phyloP scores from a whole-genome alignment of 73 alveolate species.

The Breviolum minutum region DNA sequence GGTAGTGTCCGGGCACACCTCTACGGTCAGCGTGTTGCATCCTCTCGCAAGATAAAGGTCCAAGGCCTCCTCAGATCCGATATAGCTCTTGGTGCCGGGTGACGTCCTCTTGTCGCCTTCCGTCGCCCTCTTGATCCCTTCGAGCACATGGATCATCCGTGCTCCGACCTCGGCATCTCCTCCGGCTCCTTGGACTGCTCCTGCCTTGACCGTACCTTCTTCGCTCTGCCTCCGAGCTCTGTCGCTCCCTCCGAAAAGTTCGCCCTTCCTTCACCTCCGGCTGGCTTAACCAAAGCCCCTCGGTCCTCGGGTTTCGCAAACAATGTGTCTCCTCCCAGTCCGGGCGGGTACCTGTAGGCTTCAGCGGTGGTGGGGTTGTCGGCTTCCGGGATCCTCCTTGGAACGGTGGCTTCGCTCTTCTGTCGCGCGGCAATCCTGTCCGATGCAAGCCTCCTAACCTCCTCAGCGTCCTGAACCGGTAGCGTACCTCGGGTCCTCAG shows the following conservation, averaged over 20 bases:
- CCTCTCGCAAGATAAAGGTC: not conserved
- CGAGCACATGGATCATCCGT: not conserved
- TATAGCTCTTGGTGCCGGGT: not conserved
- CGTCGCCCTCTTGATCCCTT: not conserved
- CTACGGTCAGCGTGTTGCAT: not conserved
- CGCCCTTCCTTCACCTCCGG: not conserved
- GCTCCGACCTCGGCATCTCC: not conserved
- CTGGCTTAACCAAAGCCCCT: not conserved
- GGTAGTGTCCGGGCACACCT: not conserved
- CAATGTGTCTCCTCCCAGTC: not conserved
- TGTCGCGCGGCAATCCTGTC: not conserved
- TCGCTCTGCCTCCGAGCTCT: not conserved
- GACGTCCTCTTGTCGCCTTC: not conserved
- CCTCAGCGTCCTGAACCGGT: not conserved
- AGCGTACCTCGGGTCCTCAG: not conserved
- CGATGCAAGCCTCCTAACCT: not conserved
- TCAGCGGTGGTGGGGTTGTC: too few relatives aligned
- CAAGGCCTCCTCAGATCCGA: not conserved
- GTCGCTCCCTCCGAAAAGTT: not conserved
- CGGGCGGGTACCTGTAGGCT: not conserved
- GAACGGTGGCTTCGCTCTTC: not conserved
- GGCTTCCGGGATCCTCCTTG: not conserved
- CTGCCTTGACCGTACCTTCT: not conserved
- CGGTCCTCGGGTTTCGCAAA: too few relatives aligned
- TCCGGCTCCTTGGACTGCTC: not conserved